Conservation (phyloP, 768 basidiomycete genomes). For the Trametes sanguinea region DNA sequence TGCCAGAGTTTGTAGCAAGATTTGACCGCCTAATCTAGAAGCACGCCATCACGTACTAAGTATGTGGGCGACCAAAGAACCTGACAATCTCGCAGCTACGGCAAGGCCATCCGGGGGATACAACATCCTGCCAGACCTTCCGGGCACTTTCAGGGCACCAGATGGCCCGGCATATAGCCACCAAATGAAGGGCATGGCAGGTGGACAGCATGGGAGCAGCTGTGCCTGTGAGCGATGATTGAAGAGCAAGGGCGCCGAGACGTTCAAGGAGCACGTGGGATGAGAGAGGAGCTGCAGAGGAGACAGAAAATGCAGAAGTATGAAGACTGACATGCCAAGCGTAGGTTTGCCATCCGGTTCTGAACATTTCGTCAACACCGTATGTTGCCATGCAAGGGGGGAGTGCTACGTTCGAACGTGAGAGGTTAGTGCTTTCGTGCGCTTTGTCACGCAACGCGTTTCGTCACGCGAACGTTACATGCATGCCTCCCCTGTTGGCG, state of each 20-base stretch:
- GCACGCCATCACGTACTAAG: slow-evolving; percentile 13
- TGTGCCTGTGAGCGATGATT: slow-evolving; percentile 29
- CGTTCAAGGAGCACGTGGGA: slow-evolving; percentile 37
- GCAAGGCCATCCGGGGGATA: neutral
- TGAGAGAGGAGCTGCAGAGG: slow-evolving; percentile 44
- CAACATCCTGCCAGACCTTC: neutral
- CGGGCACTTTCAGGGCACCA: slow-evolving; percentile 7
- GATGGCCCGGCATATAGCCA: slow-evolving; percentile 1
- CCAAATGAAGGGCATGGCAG: neutral
- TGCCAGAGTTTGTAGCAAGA: slow-evolving; percentile 80
- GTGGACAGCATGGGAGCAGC: neutral
- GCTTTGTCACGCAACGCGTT: too few species aligned
- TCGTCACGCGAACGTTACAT: too few species aligned
- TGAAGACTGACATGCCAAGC: slow-evolving; percentile 57
- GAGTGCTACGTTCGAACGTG: too few species aligned
- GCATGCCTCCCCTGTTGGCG: too few species aligned
- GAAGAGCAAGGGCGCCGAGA: slow-evolving; percentile 33
- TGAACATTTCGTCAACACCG: too few species aligned
- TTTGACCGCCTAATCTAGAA: slow-evolving; percentile 75
- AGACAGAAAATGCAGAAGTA: slow-evolving; percentile 59
- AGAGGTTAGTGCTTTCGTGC: too few species aligned
- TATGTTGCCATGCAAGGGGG: too few species aligned
- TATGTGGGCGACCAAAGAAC: slow-evolving; percentile 12
- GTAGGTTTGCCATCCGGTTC: too few species aligned
- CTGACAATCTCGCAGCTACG: neutral